Conservation (phyloP, 176 grass and related monocot species). For the Paspalum vaginatum region DNA sequence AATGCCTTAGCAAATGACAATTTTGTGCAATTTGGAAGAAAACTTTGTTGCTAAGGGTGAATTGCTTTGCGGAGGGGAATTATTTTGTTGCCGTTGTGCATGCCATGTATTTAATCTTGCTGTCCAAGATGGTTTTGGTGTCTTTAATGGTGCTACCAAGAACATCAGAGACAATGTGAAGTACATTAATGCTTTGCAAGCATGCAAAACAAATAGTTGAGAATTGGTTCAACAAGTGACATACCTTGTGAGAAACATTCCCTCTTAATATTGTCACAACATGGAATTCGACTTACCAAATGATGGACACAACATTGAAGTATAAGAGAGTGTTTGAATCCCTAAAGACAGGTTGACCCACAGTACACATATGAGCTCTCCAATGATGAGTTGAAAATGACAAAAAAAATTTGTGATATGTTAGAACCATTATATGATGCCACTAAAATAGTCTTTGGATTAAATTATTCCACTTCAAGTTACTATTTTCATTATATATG, state of each 20-base stretch:
- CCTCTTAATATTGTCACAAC: not conserved
- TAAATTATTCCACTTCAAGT: not conserved
- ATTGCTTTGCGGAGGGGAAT: not conserved
- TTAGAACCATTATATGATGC: not conserved
- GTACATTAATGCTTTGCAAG: not conserved
- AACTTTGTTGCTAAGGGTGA: not conserved
- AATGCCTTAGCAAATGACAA: not conserved
- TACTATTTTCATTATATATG: not conserved
- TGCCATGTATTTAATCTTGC: not conserved
- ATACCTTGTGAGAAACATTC: not conserved
- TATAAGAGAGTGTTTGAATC: not conserved
- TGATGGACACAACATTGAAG: not conserved
- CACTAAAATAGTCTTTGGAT: not conserved
- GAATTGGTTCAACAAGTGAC: not conserved
- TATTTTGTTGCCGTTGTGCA: not conserved
- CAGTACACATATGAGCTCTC: not conserved
- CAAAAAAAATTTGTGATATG: not conserved
- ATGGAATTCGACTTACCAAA: not conserved
- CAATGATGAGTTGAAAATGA: not conserved
- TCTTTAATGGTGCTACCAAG: not conserved
- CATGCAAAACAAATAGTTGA: not conserved
- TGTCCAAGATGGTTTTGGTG: not conserved
- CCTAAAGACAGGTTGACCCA: not conserved
- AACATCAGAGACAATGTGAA: not conserved
- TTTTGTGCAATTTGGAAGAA: not conserved